These are phyloP conservation scores for Suaeda aralocaspica DNA, from an alignment of 148 eudicot genomes.

Conservation along the genomic window DNA sequence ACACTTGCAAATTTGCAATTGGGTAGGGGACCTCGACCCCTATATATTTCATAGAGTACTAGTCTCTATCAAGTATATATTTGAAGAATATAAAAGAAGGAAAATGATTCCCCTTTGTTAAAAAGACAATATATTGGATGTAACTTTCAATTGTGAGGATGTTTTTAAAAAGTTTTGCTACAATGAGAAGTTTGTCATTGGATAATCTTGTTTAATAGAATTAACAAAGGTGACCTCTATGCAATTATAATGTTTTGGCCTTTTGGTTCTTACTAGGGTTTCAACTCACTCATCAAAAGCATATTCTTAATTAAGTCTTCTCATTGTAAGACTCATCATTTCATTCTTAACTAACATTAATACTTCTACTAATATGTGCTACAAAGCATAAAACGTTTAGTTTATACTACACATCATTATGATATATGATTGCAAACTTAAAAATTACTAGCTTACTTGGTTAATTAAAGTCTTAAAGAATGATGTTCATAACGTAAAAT, in stretches of 20 bases:
- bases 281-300: too few relatives aligned
- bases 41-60: not conserved
- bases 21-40: constrained; percentile 9
- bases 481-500: too few relatives aligned
- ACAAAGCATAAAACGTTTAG: too few relatives aligned
- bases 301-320: too few relatives aligned
- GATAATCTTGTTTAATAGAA: not conserved
- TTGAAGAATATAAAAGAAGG: not conserved
- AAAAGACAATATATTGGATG: not conserved
- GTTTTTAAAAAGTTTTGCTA: too few relatives aligned
- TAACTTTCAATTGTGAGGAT: not conserved
- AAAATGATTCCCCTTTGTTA: not conserved
- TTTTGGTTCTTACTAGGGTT: not conserved
- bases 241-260: not conserved
- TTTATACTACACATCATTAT: too few relatives aligned
- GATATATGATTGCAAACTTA: too few relatives aligned
- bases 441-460: too few relatives aligned
- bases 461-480: too few relatives aligned
- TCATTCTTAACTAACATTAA: too few relatives aligned
- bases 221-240: not conserved
- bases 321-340: too few relatives aligned
- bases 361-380: too few relatives aligned
- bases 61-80: not conserved
- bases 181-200: not conserved
- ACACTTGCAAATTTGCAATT: not conserved